Percentiles rank a stretch among this genome's conserved stretches.
Evolutionary conservation across 345 rosid species (phyloP).

Genomic region (Firmiana major): DNA sequence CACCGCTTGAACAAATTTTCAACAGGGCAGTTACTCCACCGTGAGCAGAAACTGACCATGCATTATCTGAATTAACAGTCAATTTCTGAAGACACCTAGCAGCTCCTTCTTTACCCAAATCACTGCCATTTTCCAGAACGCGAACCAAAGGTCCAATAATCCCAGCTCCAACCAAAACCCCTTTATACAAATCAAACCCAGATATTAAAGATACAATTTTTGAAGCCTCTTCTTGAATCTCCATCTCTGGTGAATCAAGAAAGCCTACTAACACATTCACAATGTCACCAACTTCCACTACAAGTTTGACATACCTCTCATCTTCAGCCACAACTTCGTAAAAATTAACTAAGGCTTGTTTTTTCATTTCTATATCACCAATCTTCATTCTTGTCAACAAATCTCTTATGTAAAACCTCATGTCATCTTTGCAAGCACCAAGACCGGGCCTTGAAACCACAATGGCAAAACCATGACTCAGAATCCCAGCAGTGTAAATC

Average conservation of each 20-base stretch:
- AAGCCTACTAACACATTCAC: conserved; percentile 47
- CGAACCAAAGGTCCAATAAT: conserved; percentile 65
- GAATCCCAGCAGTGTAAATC: conserved; percentile 58
- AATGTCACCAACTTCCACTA: conserved; percentile 47
- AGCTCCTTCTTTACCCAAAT: conserved; percentile 49
- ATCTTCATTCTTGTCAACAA: conserved; percentile 86
- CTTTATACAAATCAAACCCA: conserved; percentile 52
- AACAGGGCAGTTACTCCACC: conserved; percentile 83
- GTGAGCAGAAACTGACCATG: conserved; percentile 94
- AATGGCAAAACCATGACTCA: conserved; percentile 65
- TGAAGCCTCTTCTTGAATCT: conserved; percentile 59
- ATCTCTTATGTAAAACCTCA: conserved; percentile 80
- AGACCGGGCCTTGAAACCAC: conserved; percentile 70
- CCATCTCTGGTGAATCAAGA: conserved; percentile 52
- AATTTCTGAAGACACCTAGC: conserved; percentile 58
- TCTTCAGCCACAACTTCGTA: conserved; percentile 59
- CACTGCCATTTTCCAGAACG: conserved; percentile 61
- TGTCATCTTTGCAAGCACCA: conserved; percentile 68
- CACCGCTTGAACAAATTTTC: conserved; percentile 50
- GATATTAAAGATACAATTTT: conserved; percentile 52
- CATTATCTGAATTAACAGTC: conserved; percentile 81
- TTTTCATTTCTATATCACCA: conserved; percentile 84
- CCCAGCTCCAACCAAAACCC: conserved; percentile 54
- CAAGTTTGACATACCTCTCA: conserved; percentile 54
- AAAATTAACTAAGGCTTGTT: conserved; percentile 62